Evolutionary conservation across 768 basidiomycete genomes (phyloP).

Genomic region (Lactarius psammicola): DNA sequence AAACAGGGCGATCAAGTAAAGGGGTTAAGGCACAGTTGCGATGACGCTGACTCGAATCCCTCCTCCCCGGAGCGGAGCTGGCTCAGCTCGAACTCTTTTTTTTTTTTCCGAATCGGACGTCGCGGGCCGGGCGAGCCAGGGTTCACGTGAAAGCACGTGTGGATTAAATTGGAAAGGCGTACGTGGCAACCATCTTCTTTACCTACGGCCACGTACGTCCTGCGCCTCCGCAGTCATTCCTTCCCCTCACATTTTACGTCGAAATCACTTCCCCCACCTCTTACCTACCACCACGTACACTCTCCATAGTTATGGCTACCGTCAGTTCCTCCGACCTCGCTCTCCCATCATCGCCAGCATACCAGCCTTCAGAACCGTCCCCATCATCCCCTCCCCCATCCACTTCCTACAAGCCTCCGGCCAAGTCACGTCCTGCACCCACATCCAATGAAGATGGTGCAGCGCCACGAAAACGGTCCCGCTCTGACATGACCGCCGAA

Average conservation of each 20-base stretch:
- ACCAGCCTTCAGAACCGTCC: constrained; percentile 13
- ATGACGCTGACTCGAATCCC: neutral
- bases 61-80: neutral
- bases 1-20: neutral
- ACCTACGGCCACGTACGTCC: constrained; percentile 32
- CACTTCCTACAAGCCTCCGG: constrained; percentile 21
- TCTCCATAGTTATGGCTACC: constrained; percentile 10
- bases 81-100: neutral
- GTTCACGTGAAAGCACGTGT: neutral
- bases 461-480: constrained; percentile 72
- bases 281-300: constrained; percentile 8
- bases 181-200: constrained; percentile 28
- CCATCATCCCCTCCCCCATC: constrained; percentile 14
- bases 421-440: constrained; percentile 28
- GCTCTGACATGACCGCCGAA: constrained; percentile 61
- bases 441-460: constrained; percentile 13
- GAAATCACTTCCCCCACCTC: neutral
- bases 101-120: too few relatives aligned
- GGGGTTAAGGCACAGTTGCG: neutral
- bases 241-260: constrained; percentile 8
- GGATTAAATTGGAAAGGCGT: neutral
- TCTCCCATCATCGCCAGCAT: constrained; percentile 18
- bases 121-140: too few relatives aligned
- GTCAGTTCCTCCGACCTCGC: neutral
- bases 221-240: constrained; percentile 25